Conservation (phyloP, 1,139 yeast species). For the Taiozyma sp. region DNA sequence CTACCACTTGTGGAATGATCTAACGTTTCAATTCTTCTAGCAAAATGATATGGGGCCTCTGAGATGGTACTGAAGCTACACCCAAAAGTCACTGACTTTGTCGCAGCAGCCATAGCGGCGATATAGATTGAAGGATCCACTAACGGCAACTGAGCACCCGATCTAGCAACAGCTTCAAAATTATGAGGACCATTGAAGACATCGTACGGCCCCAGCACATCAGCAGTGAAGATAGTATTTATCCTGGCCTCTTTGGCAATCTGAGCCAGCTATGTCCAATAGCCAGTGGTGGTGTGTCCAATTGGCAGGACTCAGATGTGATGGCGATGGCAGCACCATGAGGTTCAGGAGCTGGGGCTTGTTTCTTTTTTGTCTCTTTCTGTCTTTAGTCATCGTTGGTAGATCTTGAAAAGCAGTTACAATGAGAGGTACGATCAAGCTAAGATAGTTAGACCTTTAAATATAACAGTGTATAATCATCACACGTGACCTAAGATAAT, state of each 20-base stretch:
- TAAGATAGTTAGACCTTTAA: no score
- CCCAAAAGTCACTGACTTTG: slow-evolving; percentile 34
- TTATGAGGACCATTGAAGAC: slow-evolving; percentile 34
- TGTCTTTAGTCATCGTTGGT: background rate
- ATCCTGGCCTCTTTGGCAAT: slow-evolving; percentile 38
- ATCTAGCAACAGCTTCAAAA: slow-evolving; percentile 29
- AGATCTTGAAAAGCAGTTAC: background rate
- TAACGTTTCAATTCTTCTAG: slow-evolving; percentile 38
- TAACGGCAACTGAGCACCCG: slow-evolving; percentile 38
- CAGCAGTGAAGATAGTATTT: slow-evolving; percentile 40
- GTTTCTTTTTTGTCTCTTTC: slow-evolving; percentile 1
- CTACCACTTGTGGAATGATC: slow-evolving; percentile 40
- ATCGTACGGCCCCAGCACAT: slow-evolving; percentile 40
- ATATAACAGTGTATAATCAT: background rate
- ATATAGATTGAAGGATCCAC: slow-evolving; percentile 36
- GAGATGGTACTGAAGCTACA: slow-evolving; percentile 38
- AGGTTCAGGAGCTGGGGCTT: slow-evolving; percentile 31
- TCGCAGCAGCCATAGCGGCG: slow-evolving; percentile 38
- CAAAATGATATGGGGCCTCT: slow-evolving; percentile 41
- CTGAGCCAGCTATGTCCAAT: slow-evolving; percentile 41
- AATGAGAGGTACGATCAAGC: background rate
- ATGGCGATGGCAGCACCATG: slow-evolving; percentile 35
- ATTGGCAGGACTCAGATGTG: slow-evolving; percentile 32
- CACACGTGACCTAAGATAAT: background rate
- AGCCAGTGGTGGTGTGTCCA: slow-evolving; percentile 40